Evolutionary conservation across 2,329 filamentous ascomycete genomes (phyloP).

Genomic region (Fusarium papillatum): DNA sequence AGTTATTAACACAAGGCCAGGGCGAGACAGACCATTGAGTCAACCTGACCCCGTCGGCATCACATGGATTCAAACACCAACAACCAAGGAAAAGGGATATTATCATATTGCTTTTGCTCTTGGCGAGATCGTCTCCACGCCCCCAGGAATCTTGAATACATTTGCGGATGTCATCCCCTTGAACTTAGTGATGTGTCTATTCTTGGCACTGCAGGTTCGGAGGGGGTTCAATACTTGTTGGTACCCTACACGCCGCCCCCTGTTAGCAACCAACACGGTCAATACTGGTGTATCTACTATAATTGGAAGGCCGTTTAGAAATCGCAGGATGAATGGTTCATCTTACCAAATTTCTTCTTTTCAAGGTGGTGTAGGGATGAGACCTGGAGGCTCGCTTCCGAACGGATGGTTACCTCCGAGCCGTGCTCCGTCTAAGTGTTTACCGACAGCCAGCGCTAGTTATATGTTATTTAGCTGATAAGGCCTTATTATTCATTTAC

Average conservation of each 20-base stretch:
- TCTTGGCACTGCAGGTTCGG: background rate
- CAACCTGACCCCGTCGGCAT: background rate
- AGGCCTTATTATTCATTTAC: too few species aligned
- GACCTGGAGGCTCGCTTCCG: background rate
- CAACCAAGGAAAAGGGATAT: background rate
- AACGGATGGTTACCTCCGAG: background rate
- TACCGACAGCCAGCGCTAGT: too few species aligned
- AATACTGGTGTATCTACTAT: background rate
- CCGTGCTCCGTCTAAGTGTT: background rate
- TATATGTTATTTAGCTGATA: too few species aligned
- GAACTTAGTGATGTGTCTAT: background rate
- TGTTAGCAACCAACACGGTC: background rate
- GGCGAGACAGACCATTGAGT: background rate
- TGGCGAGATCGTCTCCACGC: background rate
- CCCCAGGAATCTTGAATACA: background rate
- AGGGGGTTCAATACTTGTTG: background rate
- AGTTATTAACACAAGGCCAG: background rate
- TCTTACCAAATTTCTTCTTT: background rate
- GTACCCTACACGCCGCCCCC: background rate
- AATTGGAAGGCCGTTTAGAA: background rate
- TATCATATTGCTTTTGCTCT: background rate
- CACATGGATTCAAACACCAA: background rate
- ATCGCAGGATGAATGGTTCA: background rate
- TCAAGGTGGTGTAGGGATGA: background rate
- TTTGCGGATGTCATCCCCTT: background rate